Percentiles rank a stretch among this genome's conserved stretches.
phyloP scores from a whole-genome alignment of 2,329 filamentous ascomycete genomes.

The Stemphylium vesicarium region DNA sequence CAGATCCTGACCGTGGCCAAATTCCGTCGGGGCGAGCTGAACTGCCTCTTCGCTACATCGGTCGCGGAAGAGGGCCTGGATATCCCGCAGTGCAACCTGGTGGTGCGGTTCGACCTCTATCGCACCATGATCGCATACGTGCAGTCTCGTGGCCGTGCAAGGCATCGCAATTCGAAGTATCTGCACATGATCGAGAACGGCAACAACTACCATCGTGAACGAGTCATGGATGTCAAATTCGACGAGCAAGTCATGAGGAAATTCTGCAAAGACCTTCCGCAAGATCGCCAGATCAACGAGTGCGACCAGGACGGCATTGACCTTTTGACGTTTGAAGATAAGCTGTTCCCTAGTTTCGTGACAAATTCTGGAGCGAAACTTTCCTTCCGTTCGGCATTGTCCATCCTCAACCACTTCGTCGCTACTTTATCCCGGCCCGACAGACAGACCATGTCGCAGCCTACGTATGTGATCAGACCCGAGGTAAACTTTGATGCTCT shows the following conservation, averaged over 20 bases:
- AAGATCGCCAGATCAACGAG: constrained; percentile 72
- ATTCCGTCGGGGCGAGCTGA: constrained; percentile 65
- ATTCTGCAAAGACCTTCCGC: constrained; percentile 77
- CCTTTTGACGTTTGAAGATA: constrained; percentile 60
- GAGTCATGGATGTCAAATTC: constrained; percentile 65
- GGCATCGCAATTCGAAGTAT: constrained; percentile 78
- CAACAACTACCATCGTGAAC: constrained; percentile 66
- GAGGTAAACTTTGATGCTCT: constrained; percentile 13
- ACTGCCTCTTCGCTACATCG: constrained; percentile 69
- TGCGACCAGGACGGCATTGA: constrained; percentile 64
- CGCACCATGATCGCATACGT: constrained; percentile 92
- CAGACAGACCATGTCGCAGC: constrained; percentile 55
- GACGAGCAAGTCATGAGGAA: constrained; percentile 68
- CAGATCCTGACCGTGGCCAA: constrained; percentile 76
- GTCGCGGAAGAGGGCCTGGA: constrained; percentile 71
- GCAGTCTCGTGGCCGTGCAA: constrained; percentile 86
- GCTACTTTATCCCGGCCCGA: constrained; percentile 66
- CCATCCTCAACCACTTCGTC: constrained; percentile 75
- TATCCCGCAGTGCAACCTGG: constrained; percentile 70
- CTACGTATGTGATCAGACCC: constrained; percentile 64
- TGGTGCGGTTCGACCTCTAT: constrained; percentile 83
- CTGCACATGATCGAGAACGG: constrained; percentile 80
- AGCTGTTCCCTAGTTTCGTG: constrained; percentile 61
- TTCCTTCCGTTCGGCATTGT: constrained; percentile 76
- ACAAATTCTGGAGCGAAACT: constrained; percentile 75